phyloP scores from a whole-genome alignment of 2,329 filamentous ascomycete species.

The Aspergillus sergii region DNA sequence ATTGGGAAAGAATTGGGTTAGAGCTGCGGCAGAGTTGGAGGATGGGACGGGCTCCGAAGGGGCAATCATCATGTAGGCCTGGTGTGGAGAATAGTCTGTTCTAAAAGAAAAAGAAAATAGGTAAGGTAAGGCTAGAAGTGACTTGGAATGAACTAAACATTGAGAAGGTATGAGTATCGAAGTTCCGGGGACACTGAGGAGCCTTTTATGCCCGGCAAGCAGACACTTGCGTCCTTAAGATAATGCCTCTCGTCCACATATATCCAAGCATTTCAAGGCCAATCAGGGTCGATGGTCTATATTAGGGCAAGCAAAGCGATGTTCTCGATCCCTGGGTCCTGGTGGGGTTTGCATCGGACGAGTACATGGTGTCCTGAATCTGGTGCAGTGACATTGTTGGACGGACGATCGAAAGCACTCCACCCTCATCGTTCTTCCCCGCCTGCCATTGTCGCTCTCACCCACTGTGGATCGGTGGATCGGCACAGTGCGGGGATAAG shows the following conservation, averaged over 20 bases:
- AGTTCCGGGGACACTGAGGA: neutral
- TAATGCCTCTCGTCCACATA: neutral
- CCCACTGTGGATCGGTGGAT: constrained; percentile 4
- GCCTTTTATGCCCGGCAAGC: neutral
- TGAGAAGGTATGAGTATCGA: neutral
- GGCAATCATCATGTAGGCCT: constrained; percentile 20
- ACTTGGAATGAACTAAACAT: neutral
- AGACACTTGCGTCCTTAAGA: neutral
- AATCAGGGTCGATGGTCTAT: neutral
- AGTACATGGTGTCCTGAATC: neutral
- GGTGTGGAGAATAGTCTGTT: neutral
- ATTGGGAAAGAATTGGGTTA: constrained; percentile 19
- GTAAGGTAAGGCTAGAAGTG: neutral
- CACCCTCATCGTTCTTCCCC: constrained; percentile 4
- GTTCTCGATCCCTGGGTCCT: constrained; percentile 6
- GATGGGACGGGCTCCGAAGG: constrained; percentile 16
- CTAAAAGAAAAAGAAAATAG: neutral
- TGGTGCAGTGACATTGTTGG: constrained; percentile 14
- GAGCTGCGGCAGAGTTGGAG: constrained; percentile 12
- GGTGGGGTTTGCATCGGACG: constrained; percentile 15
- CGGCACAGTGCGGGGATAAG: neutral
- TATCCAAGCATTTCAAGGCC: neutral
- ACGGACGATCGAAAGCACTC: constrained; percentile 3
- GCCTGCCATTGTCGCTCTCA: constrained; percentile 8
- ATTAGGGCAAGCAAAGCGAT: neutral